Evolutionary conservation across 345 rosid species (phyloP).

Genomic region (Gynandropsis gynandra): DNA sequence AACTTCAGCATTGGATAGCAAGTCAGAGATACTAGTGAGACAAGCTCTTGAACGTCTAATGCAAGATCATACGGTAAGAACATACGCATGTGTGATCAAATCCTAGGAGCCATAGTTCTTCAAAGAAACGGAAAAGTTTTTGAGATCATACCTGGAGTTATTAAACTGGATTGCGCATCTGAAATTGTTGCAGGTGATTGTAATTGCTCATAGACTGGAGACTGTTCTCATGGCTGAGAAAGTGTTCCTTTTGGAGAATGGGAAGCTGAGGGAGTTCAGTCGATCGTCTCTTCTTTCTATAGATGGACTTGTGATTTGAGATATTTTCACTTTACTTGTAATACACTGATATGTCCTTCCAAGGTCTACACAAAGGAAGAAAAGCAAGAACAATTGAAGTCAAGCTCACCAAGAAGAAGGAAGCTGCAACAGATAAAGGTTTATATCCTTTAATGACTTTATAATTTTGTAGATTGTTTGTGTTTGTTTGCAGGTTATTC

Average conservation of each 20-base stretch:
- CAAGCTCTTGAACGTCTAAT: slow-evolving; percentile 72
- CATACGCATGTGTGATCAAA: background rate
- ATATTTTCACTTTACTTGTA: background rate
- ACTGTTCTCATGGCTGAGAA: slow-evolving; percentile 78
- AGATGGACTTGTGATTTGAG: slow-evolving; percentile 51
- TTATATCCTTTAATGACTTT: too few species aligned
- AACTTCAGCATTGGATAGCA: slow-evolving; percentile 91
- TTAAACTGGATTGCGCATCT: background rate
- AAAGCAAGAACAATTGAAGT: too few species aligned
- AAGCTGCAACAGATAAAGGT: too few species aligned
- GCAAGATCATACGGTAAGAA: slow-evolving; percentile 73
- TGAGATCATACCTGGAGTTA: background rate
- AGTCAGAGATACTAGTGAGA: slow-evolving; percentile 77
- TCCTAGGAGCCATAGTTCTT: too few species aligned
- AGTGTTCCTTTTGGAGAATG: slow-evolving; percentile 53
- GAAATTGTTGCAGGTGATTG: slow-evolving; percentile 78
- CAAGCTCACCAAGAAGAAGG: too few species aligned
- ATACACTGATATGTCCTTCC: background rate
- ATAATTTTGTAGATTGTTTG: too few species aligned
- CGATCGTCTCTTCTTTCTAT: slow-evolving; percentile 41
- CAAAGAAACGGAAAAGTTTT: too few species aligned
- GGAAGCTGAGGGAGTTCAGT: slow-evolving; percentile 59
- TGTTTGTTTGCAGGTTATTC: too few species aligned
- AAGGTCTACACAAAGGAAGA: too few species aligned
- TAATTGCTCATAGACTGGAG: slow-evolving; percentile 89